These are phyloP conservation scores for Scheffersomyces amazonensis DNA, from an alignment of 805 yeast genomes.

Conservation along the genomic window DNA sequence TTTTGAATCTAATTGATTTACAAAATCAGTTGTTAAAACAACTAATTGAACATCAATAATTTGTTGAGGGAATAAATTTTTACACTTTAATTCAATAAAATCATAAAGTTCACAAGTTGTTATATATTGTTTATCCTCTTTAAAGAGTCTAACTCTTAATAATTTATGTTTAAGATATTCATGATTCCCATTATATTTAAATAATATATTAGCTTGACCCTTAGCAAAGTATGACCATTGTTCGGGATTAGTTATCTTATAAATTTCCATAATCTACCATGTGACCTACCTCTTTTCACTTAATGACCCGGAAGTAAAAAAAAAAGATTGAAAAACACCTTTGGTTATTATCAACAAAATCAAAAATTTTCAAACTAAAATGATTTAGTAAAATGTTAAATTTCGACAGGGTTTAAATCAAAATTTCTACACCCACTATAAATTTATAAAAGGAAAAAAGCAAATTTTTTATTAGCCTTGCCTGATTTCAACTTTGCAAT, in stretches of 20 bases:
- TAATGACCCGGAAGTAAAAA: too few relatives aligned
- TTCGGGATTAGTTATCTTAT: slow-evolving; percentile 26
- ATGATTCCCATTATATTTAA: slow-evolving; percentile 35
- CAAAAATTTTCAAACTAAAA: too few relatives aligned
- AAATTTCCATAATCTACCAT: slow-evolving; percentile 29
- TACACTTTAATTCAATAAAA: slow-evolving; percentile 36
- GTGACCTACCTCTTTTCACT: not conserved
- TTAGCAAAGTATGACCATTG: slow-evolving; percentile 47
- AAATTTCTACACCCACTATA: too few relatives aligned
- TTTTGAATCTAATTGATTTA: slow-evolving; percentile 20
- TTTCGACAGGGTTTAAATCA: too few relatives aligned
- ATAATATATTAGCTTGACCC: slow-evolving; percentile 51
- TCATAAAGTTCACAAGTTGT: slow-evolving; percentile 39
- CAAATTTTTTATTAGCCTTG: too few relatives aligned
- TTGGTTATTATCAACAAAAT: too few relatives aligned
- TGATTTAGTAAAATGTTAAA: too few relatives aligned
- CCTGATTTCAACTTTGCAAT: too few relatives aligned
- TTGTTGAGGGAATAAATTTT: slow-evolving; percentile 24
- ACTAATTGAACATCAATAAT: slow-evolving; percentile 31
- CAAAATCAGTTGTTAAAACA: slow-evolving; percentile 27
- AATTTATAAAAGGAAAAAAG: too few relatives aligned
- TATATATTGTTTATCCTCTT: slow-evolving; percentile 32
- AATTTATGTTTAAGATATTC: slow-evolving; percentile 32
- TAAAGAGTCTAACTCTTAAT: slow-evolving; percentile 33
- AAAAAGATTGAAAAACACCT: too few relatives aligned